A percentile compares a stretch with the other conserved stretches of the same genome.
phyloP scores from a whole-genome alignment of 768 basidiomycete genomes.

The Tulasnella sp. region DNA sequence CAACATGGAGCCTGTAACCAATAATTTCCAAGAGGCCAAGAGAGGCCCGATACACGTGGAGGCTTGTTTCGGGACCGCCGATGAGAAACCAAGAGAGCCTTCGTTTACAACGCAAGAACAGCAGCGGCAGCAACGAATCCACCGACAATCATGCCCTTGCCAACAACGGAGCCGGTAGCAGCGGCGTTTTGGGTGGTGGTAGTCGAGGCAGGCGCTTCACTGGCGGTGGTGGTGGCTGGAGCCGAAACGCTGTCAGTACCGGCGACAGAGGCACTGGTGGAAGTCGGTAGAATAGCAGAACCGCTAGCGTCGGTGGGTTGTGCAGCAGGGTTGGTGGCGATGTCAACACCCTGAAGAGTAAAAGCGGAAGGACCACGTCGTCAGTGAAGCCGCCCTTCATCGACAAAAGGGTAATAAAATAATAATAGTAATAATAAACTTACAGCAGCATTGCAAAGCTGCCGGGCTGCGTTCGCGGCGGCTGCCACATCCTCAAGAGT shows the following conservation, averaged over 20 bases:
- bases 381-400: background rate
- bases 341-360: slow-evolving; percentile 10
- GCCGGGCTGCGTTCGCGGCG: background rate
- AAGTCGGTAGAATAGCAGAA: slow-evolving; percentile 14
- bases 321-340: slow-evolving; percentile 10
- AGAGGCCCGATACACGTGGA: too few species aligned
- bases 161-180: background rate
- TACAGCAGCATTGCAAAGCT: slow-evolving; percentile 20
- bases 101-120: background rate
- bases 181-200: background rate
- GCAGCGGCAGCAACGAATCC: background rate
- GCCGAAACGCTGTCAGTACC: too few species aligned
- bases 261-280: slow-evolving; percentile 13
- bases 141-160: background rate
- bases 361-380: background rate
- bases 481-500: background rate
- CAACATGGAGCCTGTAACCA: background rate
- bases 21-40: too few species aligned
- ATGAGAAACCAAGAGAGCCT: background rate
- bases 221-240: background rate
- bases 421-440: too few species aligned
- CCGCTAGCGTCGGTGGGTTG: slow-evolving; percentile 23
- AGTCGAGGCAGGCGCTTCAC: background rate
- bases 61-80: too few species aligned
- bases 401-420: background rate